Evolutionary conservation across 225 moss, liverwort and hornwort genomes (phyloP).

Genomic region (Polytrichum commune): DNA sequence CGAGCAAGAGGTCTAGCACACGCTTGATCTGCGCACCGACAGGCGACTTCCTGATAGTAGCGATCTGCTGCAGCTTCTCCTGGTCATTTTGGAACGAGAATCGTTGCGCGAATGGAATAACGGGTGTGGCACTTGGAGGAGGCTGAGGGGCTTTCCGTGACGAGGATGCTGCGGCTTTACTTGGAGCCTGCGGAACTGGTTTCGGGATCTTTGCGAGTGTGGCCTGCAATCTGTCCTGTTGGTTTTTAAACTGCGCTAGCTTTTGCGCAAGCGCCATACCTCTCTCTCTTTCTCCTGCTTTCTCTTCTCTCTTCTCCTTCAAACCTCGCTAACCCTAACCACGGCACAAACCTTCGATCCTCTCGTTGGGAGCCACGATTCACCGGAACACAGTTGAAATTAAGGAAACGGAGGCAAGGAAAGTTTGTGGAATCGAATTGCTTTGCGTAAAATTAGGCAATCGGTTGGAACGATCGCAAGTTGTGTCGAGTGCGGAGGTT

Average conservation of each 20-base stretch:
- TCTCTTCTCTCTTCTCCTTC: no score
- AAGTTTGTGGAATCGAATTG: no score
- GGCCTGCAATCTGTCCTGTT: slow-evolving; percentile 87
- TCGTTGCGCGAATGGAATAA: slow-evolving; percentile 71
- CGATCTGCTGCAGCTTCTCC: slow-evolving; percentile 86
- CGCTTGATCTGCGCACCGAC: slow-evolving; percentile 86
- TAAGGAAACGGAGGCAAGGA: no score
- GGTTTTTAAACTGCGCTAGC: slow-evolving; percentile 79
- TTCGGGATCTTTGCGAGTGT: slow-evolving; percentile 59
- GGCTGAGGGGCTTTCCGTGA: slow-evolving; percentile 58
- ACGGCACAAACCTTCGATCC: no score
- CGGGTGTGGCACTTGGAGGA: slow-evolving; percentile 47
- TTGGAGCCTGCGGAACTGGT: slow-evolving; percentile 30
- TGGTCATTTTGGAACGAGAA: slow-evolving; percentile 80
- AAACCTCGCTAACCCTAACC: no score
- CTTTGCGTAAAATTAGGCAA: no score
- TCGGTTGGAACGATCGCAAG: no score
- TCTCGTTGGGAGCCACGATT: no score
- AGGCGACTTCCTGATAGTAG: slow-evolving; percentile 71
- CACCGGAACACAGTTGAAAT: no score
- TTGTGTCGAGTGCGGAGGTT: no score
- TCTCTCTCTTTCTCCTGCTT: neutral
- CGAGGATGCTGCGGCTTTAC: slow-evolving; percentile 11
- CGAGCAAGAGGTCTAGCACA: slow-evolving; percentile 75
- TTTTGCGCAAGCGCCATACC: slow-evolving; percentile 84